These are phyloP conservation scores for Neoboletus brunneissimus DNA, from an alignment of 768 basidiomycete genomes.

Conservation along the genomic window DNA sequence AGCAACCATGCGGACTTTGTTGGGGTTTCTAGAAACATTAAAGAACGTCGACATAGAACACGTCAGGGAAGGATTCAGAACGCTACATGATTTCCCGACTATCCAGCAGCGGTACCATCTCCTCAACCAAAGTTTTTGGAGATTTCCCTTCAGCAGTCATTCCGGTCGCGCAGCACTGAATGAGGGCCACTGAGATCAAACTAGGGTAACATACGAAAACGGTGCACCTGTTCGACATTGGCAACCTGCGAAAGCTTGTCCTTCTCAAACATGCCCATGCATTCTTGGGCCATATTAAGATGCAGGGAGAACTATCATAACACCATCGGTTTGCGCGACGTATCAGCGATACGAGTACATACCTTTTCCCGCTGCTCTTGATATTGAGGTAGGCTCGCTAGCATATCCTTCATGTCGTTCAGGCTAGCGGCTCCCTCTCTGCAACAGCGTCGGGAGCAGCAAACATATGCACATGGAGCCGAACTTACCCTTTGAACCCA, in stretches of 20 bases:
- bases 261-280: conserved; percentile 90
- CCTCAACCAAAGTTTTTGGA: conserved; percentile 94
- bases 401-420: conserved; percentile 99
- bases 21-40: conserved; percentile 56
- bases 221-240: conserved; percentile 80
- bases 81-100: conserved; percentile 78
- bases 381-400: conserved; percentile 90
- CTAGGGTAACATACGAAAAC: background rate
- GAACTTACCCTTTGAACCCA: conserved; percentile 80
- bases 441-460: conserved; percentile 2
- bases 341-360: conserved; percentile 5
- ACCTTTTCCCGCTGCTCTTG: conserved; percentile 96
- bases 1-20: conserved; percentile 96
- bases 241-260: conserved; percentile 81
- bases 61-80: background rate
- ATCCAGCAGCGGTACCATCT: conserved; percentile 97
- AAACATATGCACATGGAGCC: conserved; percentile 2
- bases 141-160: conserved; percentile 86
- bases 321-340: background rate
- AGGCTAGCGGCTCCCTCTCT: conserved; percentile 82
- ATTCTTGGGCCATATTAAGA: conserved; percentile 96
- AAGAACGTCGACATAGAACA: background rate
- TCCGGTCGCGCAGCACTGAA: conserved; percentile 90
- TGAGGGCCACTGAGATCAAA: background rate
- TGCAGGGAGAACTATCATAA: conserved; percentile 83